A percentile compares a stretch with the other conserved stretches of the same genome.
phyloP scores from a whole-genome alignment of 805 yeast genomes.

The Yarrowia phangngaensis region DNA sequence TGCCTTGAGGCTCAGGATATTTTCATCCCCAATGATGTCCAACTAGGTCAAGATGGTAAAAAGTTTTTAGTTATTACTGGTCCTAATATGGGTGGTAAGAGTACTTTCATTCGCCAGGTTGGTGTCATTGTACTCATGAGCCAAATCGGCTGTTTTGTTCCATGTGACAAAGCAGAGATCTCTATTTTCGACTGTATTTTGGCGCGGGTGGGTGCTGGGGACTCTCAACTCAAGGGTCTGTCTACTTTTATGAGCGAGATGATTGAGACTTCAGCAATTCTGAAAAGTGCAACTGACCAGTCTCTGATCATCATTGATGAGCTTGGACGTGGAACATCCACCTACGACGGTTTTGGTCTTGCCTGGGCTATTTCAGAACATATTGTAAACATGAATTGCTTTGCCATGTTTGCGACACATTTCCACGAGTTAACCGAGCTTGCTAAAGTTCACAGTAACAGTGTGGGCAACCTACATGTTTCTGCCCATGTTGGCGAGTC shows the following conservation, averaged over 20 bases:
- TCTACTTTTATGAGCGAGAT: constrained; percentile 96
- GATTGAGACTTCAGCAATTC: constrained; percentile 87
- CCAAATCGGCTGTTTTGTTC: constrained; percentile 86
- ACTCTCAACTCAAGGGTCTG: constrained; percentile 93
- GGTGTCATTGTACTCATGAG: constrained; percentile 85
- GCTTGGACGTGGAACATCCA: constrained; percentile 88
- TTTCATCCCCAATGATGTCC: constrained; percentile 88
- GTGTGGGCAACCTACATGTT: constrained; percentile 80
- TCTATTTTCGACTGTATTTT: constrained; percentile 85
- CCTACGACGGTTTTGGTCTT: constrained; percentile 96
- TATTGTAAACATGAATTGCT: constrained; percentile 69
- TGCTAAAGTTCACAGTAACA: constrained; percentile 52
- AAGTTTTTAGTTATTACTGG: constrained; percentile 88
- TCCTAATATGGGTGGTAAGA: constrained; percentile 97
- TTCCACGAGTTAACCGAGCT: constrained; percentile 91
- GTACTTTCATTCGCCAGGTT: constrained; percentile 84
- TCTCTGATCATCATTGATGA: constrained; percentile 90
- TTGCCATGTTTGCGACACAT: constrained; percentile 92
- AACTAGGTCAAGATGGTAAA: constrained; percentile 50
- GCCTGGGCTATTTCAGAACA: constrained; percentile 96
- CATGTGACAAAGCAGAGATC: constrained; percentile 71
- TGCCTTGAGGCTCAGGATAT: constrained; percentile 87
- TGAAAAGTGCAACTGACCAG: constrained; percentile 70
- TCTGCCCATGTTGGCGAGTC: constrained; percentile 76
- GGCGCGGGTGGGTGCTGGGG: constrained; percentile 98